phyloP scores from a whole-genome alignment of 1,139 yeast genomes.

The Geotrichum fermentans region DNA sequence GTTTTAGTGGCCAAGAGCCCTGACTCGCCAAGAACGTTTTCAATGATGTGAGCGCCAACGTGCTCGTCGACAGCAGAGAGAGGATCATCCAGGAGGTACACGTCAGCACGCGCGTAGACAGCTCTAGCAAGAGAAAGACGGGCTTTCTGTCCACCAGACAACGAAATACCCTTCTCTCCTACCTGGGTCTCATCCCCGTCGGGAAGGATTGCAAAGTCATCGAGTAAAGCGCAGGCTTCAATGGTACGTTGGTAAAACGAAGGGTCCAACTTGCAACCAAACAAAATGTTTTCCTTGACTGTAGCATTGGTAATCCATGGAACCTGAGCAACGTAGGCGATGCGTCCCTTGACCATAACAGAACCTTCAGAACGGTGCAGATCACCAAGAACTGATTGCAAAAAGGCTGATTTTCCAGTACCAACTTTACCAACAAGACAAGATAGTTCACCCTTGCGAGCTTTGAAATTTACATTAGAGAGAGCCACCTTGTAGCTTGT shows the following conservation, averaged over 20 bases:
- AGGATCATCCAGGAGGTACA: slow-evolving; percentile 73
- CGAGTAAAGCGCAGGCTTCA: slow-evolving; percentile 69
- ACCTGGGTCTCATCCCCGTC: slow-evolving; percentile 82
- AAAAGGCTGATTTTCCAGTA: slow-evolving; percentile 69
- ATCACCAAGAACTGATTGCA: slow-evolving; percentile 60
- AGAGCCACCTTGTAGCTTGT: slow-evolving; percentile 46
- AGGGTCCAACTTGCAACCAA: slow-evolving; percentile 70
- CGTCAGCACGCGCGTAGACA: slow-evolving; percentile 77
- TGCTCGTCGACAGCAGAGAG: slow-evolving; percentile 84
- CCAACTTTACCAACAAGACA: slow-evolving; percentile 84
- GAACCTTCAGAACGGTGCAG: slow-evolving; percentile 54
- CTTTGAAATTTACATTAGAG: slow-evolving; percentile 47
- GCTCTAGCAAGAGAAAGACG: slow-evolving; percentile 83
- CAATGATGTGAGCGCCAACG: slow-evolving; percentile 64
- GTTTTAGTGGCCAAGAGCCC: slow-evolving; percentile 73
- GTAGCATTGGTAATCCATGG: slow-evolving; percentile 82
- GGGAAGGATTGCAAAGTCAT: slow-evolving; percentile 66
- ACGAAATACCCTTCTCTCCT: slow-evolving; percentile 84
- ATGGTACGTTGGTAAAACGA: slow-evolving; percentile 63
- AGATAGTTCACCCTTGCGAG: slow-evolving; percentile 55
- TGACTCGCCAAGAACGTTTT: slow-evolving; percentile 52
- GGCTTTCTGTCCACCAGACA: slow-evolving; percentile 90
- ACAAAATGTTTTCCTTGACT: slow-evolving; percentile 66
- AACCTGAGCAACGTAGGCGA: slow-evolving; percentile 78
- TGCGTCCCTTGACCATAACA: slow-evolving; percentile 58